Evolutionary conservation across 257 asterid species (phyloP).

Genomic region (Solanum sparsipilum): DNA sequence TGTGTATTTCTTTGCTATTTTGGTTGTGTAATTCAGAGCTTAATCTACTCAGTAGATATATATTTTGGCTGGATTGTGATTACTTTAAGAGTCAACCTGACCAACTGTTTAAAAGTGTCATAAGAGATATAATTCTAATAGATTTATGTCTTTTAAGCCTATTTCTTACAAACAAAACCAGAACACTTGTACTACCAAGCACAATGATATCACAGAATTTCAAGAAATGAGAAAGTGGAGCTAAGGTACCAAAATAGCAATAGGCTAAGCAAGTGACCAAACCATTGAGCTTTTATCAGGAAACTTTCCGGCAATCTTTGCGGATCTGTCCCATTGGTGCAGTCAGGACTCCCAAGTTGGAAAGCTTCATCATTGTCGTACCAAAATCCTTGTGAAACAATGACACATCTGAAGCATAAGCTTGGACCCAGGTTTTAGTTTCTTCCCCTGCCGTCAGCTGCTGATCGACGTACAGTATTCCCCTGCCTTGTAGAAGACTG

Average conservation of each 20-base stretch:
- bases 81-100: background rate
- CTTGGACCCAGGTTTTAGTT: slow-evolving; percentile 47
- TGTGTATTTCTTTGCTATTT: background rate
- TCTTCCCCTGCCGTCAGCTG: slow-evolving; percentile 47
- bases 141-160: background rate
- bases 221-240: background rate
- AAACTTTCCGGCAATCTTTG: slow-evolving; percentile 35
- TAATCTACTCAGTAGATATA: background rate
- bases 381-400: slow-evolving; percentile 54
- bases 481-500: slow-evolving; percentile 54
- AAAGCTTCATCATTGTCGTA: slow-evolving; percentile 59
- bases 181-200: background rate
- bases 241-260: background rate
- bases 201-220: background rate
- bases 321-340: slow-evolving; percentile 56
- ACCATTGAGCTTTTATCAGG: slow-evolving; percentile 5
- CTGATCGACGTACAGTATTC: slow-evolving; percentile 60
- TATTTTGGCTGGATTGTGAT: background rate
- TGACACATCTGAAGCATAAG: slow-evolving; percentile 46
- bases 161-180: background rate
- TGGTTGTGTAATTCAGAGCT: background rate
- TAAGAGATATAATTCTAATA: background rate
- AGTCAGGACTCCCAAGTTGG: slow-evolving; percentile 33
- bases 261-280: background rate
- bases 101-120: background rate